Evolutionary conservation across 2,329 filamentous ascomycete species (phyloP), one percentile per base, ranked within the genome.

Genomic region (Hypoxylon sp.): DNA sequence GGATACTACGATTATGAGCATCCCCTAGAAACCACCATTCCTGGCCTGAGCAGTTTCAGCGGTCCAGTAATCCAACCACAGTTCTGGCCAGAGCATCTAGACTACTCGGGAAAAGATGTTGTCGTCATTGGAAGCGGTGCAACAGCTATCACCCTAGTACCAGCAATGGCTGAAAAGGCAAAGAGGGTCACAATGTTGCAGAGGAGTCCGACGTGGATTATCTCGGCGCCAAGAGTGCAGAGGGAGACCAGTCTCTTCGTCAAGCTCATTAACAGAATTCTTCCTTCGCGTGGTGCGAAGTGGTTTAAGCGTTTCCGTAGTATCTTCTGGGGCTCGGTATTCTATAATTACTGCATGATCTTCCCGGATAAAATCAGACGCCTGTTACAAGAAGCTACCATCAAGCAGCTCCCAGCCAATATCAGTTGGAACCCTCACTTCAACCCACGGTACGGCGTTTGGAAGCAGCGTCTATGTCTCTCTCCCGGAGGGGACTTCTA

Each of bases 91-190:
- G 82, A 90, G 64, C 84, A 89, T 55, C 81, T 92, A 33, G 86
- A 92, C 74, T 92, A 91, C 76, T 79, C 83, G 3, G 83, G 84
- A 76, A 94, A 94, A 79, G 86, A 88, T 46, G 83, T 95, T 22
- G 86, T 93, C 37, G 84, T 95, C 61, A 88, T 95, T 68, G 93
- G 93, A 10, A 91, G 88, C 14, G 93, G 93, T 2, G 93, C 93
- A 1, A 97, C 93, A 0, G 91, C 93, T 4, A 81, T 95, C 59
- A 96, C 93, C 0, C 84, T 97, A 0, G 80, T 96, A 4, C 93
- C 93, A 0, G 87, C 85, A 42, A 81, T 96, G 51, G 88, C 89
- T 1, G 82, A 91, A 44, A 87, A 85, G 51, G 91, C 91, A 5
- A 81, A 81, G 6, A 85, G 87, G 17, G 88, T 93, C 30, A 95